Conservation (phyloP, 768 basidiomycete genomes). For the Tricholoma matsutake region DNA sequence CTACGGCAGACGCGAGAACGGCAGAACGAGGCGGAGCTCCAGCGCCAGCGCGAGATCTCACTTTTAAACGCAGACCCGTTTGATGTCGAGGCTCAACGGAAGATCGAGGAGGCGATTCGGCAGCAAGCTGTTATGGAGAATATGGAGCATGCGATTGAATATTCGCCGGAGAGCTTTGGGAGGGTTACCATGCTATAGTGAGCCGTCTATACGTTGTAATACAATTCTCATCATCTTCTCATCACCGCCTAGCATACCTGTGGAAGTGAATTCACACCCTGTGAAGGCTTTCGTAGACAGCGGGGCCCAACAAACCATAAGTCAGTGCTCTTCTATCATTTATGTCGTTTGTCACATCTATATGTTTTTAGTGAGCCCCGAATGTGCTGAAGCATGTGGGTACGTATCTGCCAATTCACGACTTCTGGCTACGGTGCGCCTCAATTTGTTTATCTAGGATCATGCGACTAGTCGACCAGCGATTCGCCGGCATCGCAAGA, state of each 20-base stretch:
- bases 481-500: constrained; percentile 85
- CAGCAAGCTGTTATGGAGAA: constrained; percentile 91
- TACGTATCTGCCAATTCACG: constrained; percentile 31
- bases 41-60: constrained; percentile 58
- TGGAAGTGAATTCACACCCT: constrained; percentile 88
- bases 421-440: not conserved
- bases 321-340: constrained; percentile 43
- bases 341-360: not conserved
- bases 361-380: constrained; percentile 71
- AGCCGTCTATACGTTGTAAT: constrained; percentile 20
- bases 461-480: constrained; percentile 88
- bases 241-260: constrained; percentile 57
- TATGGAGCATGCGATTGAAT: constrained; percentile 91
- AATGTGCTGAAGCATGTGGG: constrained; percentile 90
- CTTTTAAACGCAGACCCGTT: constrained; percentile 84
- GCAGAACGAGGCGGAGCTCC: constrained; percentile 50
- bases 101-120: constrained; percentile 91
- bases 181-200: constrained; percentile 96
- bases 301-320: constrained; percentile 96
- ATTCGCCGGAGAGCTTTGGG: constrained; percentile 90
- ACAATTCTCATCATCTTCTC: too few species aligned
- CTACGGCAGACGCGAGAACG: constrained; percentile 59
- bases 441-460: constrained; percentile 44
- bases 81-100: constrained; percentile 86
- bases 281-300: constrained; percentile 98